A percentile compares a stretch with the other conserved stretches of the same genome.
These are phyloP conservation scores for Barnettozyma wickerhamii DNA, from an alignment of 805 yeast genomes.

Conservation along the genomic window DNA sequence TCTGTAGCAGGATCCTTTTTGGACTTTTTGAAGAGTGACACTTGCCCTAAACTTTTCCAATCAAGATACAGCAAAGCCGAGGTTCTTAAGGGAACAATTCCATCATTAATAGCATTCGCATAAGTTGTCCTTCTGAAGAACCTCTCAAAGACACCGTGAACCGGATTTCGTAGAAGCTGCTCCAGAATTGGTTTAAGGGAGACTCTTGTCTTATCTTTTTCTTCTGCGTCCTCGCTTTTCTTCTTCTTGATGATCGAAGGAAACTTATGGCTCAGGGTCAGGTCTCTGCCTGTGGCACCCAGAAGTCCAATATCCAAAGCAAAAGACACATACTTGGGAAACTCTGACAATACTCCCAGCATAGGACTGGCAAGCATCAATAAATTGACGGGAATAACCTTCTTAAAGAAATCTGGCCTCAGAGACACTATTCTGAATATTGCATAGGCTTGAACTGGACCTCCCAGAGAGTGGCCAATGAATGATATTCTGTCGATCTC, in stretches of 20 bases:
- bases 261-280: constrained; percentile 54
- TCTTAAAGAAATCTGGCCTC: constrained; percentile 66
- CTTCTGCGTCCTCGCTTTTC: not conserved
- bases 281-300: constrained; percentile 91
- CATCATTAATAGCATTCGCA: constrained; percentile 90
- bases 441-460: constrained; percentile 87
- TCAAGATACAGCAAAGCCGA: constrained; percentile 82
- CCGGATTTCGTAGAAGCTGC: constrained; percentile 71
- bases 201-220: constrained; percentile 12
- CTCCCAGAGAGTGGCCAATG: constrained; percentile 92
- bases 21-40: constrained; percentile 21
- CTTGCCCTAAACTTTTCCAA: constrained; percentile 67
- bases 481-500: constrained; percentile 69
- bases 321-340: constrained; percentile 78
- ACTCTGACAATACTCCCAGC: constrained; percentile 83
- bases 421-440: constrained; percentile 62
- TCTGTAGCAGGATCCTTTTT: not conserved
- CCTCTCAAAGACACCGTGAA: constrained; percentile 54
- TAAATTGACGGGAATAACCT: constrained; percentile 69
- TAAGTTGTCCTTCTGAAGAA: constrained; percentile 76
- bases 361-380: constrained; percentile 85
- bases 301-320: constrained; percentile 84
- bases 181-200: constrained; percentile 61
- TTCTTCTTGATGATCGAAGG: constrained; percentile 22
- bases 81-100: constrained; percentile 92